Evolutionary conservation across 768 basidiomycete species (phyloP), one percentile per base, ranked within the genome.

Genomic region (Amanita subjunquillea): DNA sequence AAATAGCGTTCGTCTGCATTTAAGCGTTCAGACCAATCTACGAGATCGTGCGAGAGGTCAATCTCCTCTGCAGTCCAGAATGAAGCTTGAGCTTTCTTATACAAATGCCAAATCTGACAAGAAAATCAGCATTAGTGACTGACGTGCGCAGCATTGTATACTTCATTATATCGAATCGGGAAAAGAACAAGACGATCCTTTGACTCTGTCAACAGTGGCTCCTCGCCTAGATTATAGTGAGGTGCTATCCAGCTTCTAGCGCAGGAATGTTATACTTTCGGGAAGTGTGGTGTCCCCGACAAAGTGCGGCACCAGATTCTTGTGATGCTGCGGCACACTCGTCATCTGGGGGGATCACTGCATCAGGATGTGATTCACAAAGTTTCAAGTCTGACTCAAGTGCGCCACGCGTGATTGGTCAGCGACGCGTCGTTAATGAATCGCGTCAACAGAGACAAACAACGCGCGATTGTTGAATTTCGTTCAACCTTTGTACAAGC

Each of bases 21-120:
- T 39, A 98, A 76, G 50, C 82, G 83, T 62, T 79, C 78, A 54
- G 83, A 83, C 94, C 94, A 98, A 72, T 97, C 92, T 53, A 81
- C 77, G 23, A 85, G 59, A 60, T 97, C 94, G 57, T 92, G 83
- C 17, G 87, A 91, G 8, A 96, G 83, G 62, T 96, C 89, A 71
- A 95, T 87, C 65, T 94, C 92, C 60, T 94, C 91, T 0, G 88
- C 89, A 0, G 92, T 94, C 92, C 92, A 95, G 69, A 94, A 94
- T 0, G 87, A 92, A 0, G 92, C 92, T 61, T 98, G 83, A 0
- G 94, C 92, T 61, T 91, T 88, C 72, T 97, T 98, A 77, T 98
- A 98, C 80, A 92, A 84, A 64, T 85, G 83, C 94, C 94, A 97
- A 60, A 97, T 94, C 92, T 97, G 22, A 10, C 3, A 30, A 22